Evolutionary conservation across 441 rosid species (phyloP).

Genomic region (Melastoma candidum): DNA sequence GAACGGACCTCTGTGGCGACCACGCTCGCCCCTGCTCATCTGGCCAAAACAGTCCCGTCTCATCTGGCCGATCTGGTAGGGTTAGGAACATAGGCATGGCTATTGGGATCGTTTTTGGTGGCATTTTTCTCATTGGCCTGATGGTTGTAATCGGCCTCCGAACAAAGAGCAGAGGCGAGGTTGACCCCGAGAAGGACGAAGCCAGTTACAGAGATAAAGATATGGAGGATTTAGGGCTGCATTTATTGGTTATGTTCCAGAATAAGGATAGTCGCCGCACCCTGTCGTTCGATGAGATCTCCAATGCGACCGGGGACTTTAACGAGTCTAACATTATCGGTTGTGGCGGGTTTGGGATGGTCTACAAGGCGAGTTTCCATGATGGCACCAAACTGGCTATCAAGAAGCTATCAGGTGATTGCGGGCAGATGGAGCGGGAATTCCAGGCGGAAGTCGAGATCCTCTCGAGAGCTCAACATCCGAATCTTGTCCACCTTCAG

Average conservation of each 20-base stretch:
- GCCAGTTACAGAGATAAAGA: constrained; percentile 28
- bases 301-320: constrained; percentile 49
- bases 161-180: constrained; percentile 41
- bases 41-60: constrained; percentile 1
- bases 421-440: constrained; percentile 71
- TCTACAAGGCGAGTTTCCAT: constrained; percentile 53
- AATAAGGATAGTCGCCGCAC: constrained; percentile 33
- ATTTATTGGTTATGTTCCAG: constrained; percentile 50
- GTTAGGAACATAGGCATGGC: constrained; percentile 39
- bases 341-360: constrained; percentile 77
- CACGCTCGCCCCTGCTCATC: constrained; percentile 29
- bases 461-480: constrained; percentile 79
- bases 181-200: constrained; percentile 61
- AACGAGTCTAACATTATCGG: constrained; percentile 68
- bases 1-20: constrained; percentile 63
- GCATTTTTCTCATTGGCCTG: constrained; percentile 34
- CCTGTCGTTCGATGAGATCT: constrained; percentile 54
- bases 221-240: constrained; percentile 42
- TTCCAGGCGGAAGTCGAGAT: constrained; percentile 69
- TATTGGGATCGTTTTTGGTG: constrained; percentile 44
- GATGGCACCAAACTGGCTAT: constrained; percentile 57
- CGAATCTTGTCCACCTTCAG: constrained; percentile 61
- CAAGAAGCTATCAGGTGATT: constrained; percentile 66
- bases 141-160: constrained; percentile 38
- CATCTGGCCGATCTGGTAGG: constrained; percentile 22